Conservation (phyloP, 148 eudicot genomes). For the Vaccinium vitisidaea region DNA sequence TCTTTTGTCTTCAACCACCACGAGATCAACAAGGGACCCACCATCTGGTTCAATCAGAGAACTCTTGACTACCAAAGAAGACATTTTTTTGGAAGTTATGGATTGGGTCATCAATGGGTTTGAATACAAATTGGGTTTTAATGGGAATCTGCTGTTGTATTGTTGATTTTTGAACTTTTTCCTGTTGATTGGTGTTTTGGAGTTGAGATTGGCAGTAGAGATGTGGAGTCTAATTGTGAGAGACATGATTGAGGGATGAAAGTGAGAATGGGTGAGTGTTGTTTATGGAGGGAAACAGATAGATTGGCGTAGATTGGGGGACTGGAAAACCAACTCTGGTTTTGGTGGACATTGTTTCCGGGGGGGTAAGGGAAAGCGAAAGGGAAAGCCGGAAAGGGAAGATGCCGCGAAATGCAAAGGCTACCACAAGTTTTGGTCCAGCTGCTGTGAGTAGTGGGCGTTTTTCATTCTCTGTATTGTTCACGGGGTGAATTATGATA, state of each 20-base stretch:
- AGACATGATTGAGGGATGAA: slow-evolving; percentile 32
- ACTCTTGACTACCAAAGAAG: slow-evolving; percentile 32
- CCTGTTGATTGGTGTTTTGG: slow-evolving; percentile 11
- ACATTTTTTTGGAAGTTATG: slow-evolving; percentile 9
- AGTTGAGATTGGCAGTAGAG: slow-evolving; percentile 17
- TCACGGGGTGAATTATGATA: background rate
- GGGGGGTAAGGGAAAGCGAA: background rate
- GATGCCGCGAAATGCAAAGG: slow-evolving; percentile 8
- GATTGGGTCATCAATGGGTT: slow-evolving; percentile 21
- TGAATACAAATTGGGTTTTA: slow-evolving; percentile 37
- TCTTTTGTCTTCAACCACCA: slow-evolving; percentile 50
- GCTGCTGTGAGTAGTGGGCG: background rate
- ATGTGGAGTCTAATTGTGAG: slow-evolving; percentile 41
- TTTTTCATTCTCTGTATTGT: background rate
- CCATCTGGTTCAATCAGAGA: slow-evolving; percentile 91
- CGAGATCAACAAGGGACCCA: slow-evolving; percentile 63
- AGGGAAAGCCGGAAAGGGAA: no score
- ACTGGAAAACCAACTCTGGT: background rate
- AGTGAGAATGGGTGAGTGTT: background rate
- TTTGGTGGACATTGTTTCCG: slow-evolving; percentile 21
- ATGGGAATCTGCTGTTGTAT: slow-evolving; percentile 19
- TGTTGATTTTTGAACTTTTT: slow-evolving; percentile 8
- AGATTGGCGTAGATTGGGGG: slow-evolving; percentile 20
- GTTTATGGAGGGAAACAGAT: slow-evolving; percentile 16
- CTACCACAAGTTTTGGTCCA: slow-evolving; percentile 18